Base-by-base conservation (phyloP, 208 protist species). In the Acanthamoeba castellanii region DNA sequence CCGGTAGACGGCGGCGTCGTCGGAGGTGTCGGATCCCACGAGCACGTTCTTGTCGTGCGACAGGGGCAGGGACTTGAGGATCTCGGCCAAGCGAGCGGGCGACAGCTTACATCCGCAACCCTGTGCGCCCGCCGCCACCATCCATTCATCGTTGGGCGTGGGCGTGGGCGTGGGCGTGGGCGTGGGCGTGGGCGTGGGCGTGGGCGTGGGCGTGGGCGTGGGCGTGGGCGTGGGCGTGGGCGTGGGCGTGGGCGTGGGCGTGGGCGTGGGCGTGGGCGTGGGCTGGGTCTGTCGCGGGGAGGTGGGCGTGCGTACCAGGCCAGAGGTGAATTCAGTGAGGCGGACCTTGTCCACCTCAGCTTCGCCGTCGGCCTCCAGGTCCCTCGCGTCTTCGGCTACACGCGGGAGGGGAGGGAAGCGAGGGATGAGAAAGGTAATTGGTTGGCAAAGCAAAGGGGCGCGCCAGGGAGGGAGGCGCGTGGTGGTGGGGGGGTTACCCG, bases 81-180 rank as follows among this genome's bases (percentile, higher is more conserved):
- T 59, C 4, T 57, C 68, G 70, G 95, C 94, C 30, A 97, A 55
- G 57, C 81, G 64, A 64, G 96, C 34, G 18, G 96, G 82, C 47
- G 76, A 45, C 42, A 97, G 78, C 68, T 97, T 97, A 57, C 96
- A 97, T 55, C 85, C 96, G 94, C 96, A 97, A 16, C 96, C 96
- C 76, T 84, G 68, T n/a, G n/a, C n/a, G n/a, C n/a, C n/a, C n/a
- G n/a, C n/a, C n/a, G n/a, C n/a, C n/a, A n/a, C n/a, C n/a, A n/a
- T n/a, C n/a, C n/a, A n/a, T n/a, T n/a, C n/a, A n/a, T n/a, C n/a
- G n/a, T n/a, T n/a, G n/a, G n/a, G n/a, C n/a, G n/a, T n/a, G n/a
- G n/a, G n/a, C n/a, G n/a, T n/a, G n/a, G n/a, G n/a, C n/a, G n/a
- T n/a, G n/a, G n/a, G n/a, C n/a, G n/a, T n/a, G n/a, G n/a, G n/a